Evolutionary conservation across 108 stramenopile species (phyloP), one percentile per base, ranked within the genome.

Genomic region (Conticribra weissflogii): DNA sequence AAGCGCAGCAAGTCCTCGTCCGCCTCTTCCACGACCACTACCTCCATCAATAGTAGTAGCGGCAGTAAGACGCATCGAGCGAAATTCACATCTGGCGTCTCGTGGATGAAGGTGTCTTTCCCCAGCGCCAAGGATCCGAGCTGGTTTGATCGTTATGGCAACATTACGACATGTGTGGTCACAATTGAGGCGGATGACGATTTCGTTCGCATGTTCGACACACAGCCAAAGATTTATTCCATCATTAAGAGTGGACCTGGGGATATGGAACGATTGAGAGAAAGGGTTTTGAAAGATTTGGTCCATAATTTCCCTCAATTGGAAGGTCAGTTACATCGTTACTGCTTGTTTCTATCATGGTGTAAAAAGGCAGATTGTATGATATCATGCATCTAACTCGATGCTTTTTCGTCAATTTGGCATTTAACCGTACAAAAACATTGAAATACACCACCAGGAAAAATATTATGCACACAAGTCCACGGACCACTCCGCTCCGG

Each of bases 151-250:
- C 76, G 88, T 9, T 82, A 93, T 48, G 92, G 90, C 0, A 59
- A 77, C 1, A 68, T 86, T 22, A 79, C 86, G 2, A 93, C 92
- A 0, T 96, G 95, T 69, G 95, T 96, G 2, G 89, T 96, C 5
- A 93, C 95, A 9, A 80, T 96, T 15, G 95, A 96, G 77, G 95
- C 95, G 18, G 92, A 92, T 63, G 95, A 96, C 67, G 90, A 96
- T 54, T 92, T 93, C 71, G 95, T 96, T 9, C 78, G 74, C 23
- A 48, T 63, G 58, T 91, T 90, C 71, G 94, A 91, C 33, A 88
- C 88, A 16, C 90, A 91, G 67, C 94, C 94, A n/a, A 84, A 82
- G 74, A 80, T 95, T 0, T 95, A 71, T 68, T 71, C 86, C 17
- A 72, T 79, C 25, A 70, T 83, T 18, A 81, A 83, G 73, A 57